Conservation (phyloP, 1,284 basidiomycete species). For the Golubevia sp. region DNA sequence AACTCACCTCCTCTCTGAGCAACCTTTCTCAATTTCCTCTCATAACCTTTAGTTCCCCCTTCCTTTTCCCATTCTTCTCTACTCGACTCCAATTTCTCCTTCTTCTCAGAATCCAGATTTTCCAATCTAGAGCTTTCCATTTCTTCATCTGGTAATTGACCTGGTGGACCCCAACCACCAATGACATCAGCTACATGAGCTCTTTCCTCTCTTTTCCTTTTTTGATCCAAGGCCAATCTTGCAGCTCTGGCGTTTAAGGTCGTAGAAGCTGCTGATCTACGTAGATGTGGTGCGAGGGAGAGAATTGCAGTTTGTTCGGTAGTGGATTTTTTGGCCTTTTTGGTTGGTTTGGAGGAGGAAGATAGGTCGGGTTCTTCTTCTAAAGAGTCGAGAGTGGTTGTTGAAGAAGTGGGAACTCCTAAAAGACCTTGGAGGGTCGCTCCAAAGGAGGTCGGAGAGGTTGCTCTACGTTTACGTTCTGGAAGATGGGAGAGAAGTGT, state of each 20-base stretch:
- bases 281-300: conserved; percentile 52
- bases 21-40: conserved; percentile 49
- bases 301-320: conserved; percentile 23
- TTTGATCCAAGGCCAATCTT: conserved; percentile 43
- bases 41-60: conserved; percentile 46
- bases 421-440: conserved; percentile 41
- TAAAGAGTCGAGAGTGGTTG: conserved; percentile 1
- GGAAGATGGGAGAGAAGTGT: background rate
- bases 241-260: conserved; percentile 47
- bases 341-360: conserved; percentile 3
- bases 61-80: conserved; percentile 27
- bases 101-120: conserved; percentile 18
- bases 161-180: conserved; percentile 55
- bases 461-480: conserved; percentile 52
- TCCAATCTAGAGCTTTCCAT: background rate
- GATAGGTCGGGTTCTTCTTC: conserved; percentile 7
- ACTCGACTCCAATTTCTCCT: conserved; percentile 21
- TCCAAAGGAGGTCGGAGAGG: conserved; percentile 51
- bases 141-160: conserved; percentile 26
- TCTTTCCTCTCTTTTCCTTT: conserved; percentile 41
- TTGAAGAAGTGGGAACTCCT: conserved; percentile 18
- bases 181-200: conserved; percentile 55
- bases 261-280: conserved; percentile 37
- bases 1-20: conserved; percentile 46
- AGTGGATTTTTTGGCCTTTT: background rate